Base-by-base conservation (phyloP, 768 basidiomycete species). In the Boletus tomentosulus region DNA sequence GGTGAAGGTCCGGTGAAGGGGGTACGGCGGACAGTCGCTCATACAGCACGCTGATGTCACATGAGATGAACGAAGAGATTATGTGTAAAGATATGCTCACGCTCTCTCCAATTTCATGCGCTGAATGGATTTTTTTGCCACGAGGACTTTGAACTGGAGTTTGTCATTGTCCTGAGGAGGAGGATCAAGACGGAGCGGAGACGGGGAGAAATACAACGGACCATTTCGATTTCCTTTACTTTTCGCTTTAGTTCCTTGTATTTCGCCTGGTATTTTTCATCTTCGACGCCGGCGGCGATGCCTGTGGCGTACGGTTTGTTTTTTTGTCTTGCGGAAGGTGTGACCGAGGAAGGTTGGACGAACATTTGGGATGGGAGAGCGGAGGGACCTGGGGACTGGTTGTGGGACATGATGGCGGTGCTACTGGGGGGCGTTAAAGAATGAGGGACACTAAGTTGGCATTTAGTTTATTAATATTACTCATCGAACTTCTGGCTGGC, bases 181-280 rank as follows among this genome's bases (percentile, higher is more conserved):
- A 51, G 30, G 1, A 38, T 47, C 15, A 19, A 53, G 33, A 59
- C 48, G 46, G 35, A 50, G 48, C 35, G 55, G 44, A 46, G 13
- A 37, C 39, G 45, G 25, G 24, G 19, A 38, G 33, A 28, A 34
- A 39, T 16, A 41, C 9, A 61, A 81, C 86, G 62, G 56, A 90
- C 91, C 31, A 77, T 71, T 73, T 93, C 91, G 58, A 92, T 87
- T 71, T 92, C 89, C 67, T 84, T 87, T 54, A 92, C 89, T 74
- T 91, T 92, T 72, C 85, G 81, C 70, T 89, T 92, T 58, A 93
- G 76, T 54, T 93, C 90, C 69, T 84, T 89, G 75, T 92, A 93
- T 72, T 92, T 92, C 64, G 82, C 80, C 55, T 89, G 86, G 68
- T 92, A 93, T 71, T 90, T 92, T 66, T 81, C 82, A 71, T 92